Conservation (phyloP, 2,329 filamentous ascomycete genomes). For the Rasamsonia emersonii region DNA sequence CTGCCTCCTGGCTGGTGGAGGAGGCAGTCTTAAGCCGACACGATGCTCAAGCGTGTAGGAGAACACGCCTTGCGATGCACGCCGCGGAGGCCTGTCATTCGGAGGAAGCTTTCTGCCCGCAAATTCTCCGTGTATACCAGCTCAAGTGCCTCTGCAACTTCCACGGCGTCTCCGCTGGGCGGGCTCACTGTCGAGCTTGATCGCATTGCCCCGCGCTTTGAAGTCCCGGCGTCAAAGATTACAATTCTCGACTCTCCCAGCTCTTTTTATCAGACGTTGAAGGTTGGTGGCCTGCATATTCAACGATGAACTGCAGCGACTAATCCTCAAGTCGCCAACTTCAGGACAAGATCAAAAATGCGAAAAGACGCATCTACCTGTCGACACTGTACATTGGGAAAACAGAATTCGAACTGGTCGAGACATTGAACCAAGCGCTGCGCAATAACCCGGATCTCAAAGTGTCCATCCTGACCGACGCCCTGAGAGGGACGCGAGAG, state of each 20-base stretch:
- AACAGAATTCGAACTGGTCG: slow-evolving; percentile 79
- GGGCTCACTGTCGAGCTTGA: slow-evolving; percentile 68
- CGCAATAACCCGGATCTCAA: slow-evolving; percentile 64
- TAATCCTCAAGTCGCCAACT: slow-evolving; percentile 10
- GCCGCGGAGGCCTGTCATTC: slow-evolving; percentile 21
- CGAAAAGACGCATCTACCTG: slow-evolving; percentile 73
- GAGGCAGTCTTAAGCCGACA: slow-evolving; percentile 5
- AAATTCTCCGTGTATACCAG: slow-evolving; percentile 28
- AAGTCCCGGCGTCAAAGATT: slow-evolving; percentile 72
- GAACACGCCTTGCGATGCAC: slow-evolving; percentile 28
- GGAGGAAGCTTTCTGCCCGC: slow-evolving; percentile 23
- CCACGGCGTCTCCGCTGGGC: slow-evolving; percentile 42
- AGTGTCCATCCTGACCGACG: slow-evolving; percentile 85
- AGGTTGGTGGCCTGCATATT: slow-evolving; percentile 45
- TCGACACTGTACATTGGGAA: slow-evolving; percentile 97
- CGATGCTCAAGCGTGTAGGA: slow-evolving; percentile 34
- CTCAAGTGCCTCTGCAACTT: slow-evolving; percentile 17
- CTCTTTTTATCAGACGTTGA: slow-evolving; percentile 88
- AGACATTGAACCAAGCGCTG: slow-evolving; percentile 67
- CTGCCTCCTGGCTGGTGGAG: no score
- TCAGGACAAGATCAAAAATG: slow-evolving; percentile 70
- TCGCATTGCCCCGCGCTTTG: slow-evolving; percentile 81
- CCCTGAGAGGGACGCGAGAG: slow-evolving; percentile 82
- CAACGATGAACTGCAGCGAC: slow-evolving; percentile 2
- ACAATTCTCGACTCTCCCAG: slow-evolving; percentile 67